Evolutionary conservation across 768 basidiomycete genomes (phyloP).

Genomic region (Leucosporidium scottii): DNA sequence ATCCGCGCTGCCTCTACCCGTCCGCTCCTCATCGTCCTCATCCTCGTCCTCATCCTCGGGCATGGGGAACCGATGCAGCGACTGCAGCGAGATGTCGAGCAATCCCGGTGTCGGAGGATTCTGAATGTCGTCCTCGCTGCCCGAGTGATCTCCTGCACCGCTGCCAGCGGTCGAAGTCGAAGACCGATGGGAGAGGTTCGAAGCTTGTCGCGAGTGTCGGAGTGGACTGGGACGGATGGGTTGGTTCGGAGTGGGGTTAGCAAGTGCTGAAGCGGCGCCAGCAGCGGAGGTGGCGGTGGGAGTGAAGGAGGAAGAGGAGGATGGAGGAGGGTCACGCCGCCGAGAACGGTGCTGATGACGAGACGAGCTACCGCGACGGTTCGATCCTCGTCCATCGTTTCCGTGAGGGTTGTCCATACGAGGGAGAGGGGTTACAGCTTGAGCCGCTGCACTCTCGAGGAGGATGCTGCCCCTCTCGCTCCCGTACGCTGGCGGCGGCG

Average conservation of each 20-base stretch:
- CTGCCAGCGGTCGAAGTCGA: conserved; percentile 34
- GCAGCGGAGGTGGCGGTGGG: not conserved
- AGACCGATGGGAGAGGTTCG: conserved; percentile 12
- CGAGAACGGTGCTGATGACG: conserved; percentile 41
- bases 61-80: conserved; percentile 38
- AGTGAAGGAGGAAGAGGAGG: not conserved
- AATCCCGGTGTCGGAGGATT: conserved; percentile 48
- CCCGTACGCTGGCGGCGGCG: conserved; percentile 96
- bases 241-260: conserved; percentile 33
- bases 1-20: conserved; percentile 4
- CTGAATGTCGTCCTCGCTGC: conserved; percentile 35
- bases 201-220: conserved; percentile 42
- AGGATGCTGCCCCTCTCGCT: conserved; percentile 94
- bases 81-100: conserved; percentile 45
- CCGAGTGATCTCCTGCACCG: conserved; percentile 51
- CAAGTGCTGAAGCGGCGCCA: conserved; percentile 25
- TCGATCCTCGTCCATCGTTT: conserved; percentile 37
- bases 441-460: conserved; percentile 51
- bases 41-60: conserved; percentile 35
- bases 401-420: conserved; percentile 39
- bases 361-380: conserved; percentile 53
- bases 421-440: not conserved
- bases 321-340: conserved; percentile 45
- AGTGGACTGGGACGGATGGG: conserved; percentile 46
- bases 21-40: not conserved